Evolutionary conservation across 257 asterid species (phyloP).

Genomic region (Solanum dulcamara): DNA sequence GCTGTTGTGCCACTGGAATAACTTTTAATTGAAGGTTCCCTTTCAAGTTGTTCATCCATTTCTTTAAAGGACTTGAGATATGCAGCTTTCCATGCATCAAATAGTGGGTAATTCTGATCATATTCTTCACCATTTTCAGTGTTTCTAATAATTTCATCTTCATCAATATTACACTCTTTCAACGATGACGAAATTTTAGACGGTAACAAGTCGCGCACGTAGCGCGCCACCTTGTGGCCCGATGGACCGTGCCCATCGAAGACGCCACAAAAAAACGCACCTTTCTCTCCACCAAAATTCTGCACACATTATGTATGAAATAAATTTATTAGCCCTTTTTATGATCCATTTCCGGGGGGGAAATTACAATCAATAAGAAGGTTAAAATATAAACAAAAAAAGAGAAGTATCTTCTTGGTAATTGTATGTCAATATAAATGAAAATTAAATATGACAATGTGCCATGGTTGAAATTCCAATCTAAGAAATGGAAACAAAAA

Average conservation of each 20-base stretch:
- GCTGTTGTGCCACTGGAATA: conserved; percentile 81
- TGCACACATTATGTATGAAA: conserved; percentile 3
- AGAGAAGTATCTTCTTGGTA: neutral
- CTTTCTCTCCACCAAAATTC: conserved; percentile 70
- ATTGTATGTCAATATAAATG: neutral
- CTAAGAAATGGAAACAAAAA: neutral
- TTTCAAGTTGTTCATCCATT: conserved; percentile 58
- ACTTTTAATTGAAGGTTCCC: conserved; percentile 43
- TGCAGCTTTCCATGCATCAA: conserved; percentile 46
- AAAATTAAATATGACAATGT: neutral
- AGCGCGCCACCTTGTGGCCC: conserved; percentile 71
- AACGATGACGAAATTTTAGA: conserved; percentile 42
- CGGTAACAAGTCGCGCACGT: conserved; percentile 58
- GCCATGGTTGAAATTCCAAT: neutral
- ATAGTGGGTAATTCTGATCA: conserved; percentile 20
- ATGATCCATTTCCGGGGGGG: neutral
- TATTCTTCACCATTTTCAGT: neutral
- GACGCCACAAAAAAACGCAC: conserved; percentile 56
- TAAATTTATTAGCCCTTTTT: neutral
- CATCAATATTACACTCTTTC: conserved; percentile 3
- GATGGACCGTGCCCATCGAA: conserved; percentile 93
- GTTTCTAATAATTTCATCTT: neutral
- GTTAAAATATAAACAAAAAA: too few relatives aligned
- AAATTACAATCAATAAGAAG: neutral
- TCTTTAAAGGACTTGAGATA: conserved; percentile 41